Base-by-base conservation (phyloP, 805 yeast species). In the Lachancea mirantina region DNA sequence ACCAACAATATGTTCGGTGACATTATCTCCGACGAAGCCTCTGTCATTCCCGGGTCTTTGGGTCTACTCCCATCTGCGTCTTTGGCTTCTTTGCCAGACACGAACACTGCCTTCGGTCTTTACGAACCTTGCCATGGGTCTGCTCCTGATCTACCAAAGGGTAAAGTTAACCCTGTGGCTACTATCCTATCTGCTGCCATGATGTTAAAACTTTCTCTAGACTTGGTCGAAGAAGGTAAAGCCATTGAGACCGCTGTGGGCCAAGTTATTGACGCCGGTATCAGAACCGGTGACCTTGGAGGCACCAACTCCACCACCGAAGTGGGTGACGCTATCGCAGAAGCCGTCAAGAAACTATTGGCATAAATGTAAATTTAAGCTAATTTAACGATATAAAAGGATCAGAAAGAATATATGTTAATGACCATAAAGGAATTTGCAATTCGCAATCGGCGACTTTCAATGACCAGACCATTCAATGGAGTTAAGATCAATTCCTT, bases 41-140 rank as follows among this genome's bases (percentile, higher is more conserved):
- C 94, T 13, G 96, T 88, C 30, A 92, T 92, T 50, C 98, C 98
- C 26, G 98, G 98, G 28, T 89, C 97, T 16, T 70, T 92, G 42
- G 98, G 98, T 40, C 73, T 92, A 46, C 72, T 92, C 45, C 98
- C 98, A 31, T 84, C 96, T 36, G 70, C 98, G 3, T 89, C 97
- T 14, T 74, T 92, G 54, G 92, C 96, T 3, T 85, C 96, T n/a
- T 71, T 92, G 55, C 98, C 98, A 34, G 96, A 89, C 62, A 76
- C 89, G 23, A 88, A 88, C 70, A 67, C 72, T 31, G 97, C 97
- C 1, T 88, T 92, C 56, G 98, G 98, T 38, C 69, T 92, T 44
- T 92, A 92, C 59, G 98, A 92, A 67, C 97, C 98, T 46, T 89
- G 96, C 57, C 98, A 89, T 59, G 98, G 98, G 29, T 81, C 96